Base-by-base conservation (phyloP, 495 filamentous ascomycete species). In the Hypomontagnella monticulosa region DNA sequence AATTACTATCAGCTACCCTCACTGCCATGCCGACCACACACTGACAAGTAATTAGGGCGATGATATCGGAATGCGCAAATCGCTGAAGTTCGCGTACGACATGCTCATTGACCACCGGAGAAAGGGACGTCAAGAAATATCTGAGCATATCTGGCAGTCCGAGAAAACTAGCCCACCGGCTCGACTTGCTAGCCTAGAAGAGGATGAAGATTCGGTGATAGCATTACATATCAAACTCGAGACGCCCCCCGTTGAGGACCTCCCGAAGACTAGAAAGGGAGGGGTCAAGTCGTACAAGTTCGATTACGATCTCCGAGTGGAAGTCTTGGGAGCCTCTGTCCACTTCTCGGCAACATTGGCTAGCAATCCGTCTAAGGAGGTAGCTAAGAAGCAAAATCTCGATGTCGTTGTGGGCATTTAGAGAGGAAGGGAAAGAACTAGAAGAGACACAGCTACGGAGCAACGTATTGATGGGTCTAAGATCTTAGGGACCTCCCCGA, bases 11-110 rank as follows among this genome's bases (percentile, higher is more conserved):
- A 1, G 11, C 0, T n/a, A n/a, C n/a, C n/a, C n/a, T n/a, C n/a
- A n/a, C n/a, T n/a, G n/a, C n/a, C n/a, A n/a, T n/a, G n/a, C n/a
- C n/a, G n/a, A n/a, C n/a, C n/a, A n/a, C n/a, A n/a, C n/a, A n/a
- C n/a, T n/a, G n/a, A n/a, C n/a, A n/a, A n/a, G n/a, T n/a, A 16
- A 40, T 37, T 40, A 54, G 36, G 50, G 50, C 1, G 36, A 54
- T 1, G 36, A 32, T 19, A 18, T 40, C 1, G 50, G 18, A 16
- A 54, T n/a, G n/a, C n/a, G n/a, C n/a, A n/a, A n/a, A n/a, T n/a
- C n/a, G n/a, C n/a, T n/a, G n/a, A n/a, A n/a, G n/a, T n/a, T n/a
- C n/a, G n/a, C n/a, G n/a, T n/a, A n/a, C n/a, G n/a, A n/a, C n/a
- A n/a, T n/a, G n/a, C n/a, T n/a, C n/a, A n/a, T n/a, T n/a, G n/a